These are phyloP conservation scores for Backusella circina DNA, from an alignment of 192 early-diverging fungal genomes.

Conservation along the genomic window DNA sequence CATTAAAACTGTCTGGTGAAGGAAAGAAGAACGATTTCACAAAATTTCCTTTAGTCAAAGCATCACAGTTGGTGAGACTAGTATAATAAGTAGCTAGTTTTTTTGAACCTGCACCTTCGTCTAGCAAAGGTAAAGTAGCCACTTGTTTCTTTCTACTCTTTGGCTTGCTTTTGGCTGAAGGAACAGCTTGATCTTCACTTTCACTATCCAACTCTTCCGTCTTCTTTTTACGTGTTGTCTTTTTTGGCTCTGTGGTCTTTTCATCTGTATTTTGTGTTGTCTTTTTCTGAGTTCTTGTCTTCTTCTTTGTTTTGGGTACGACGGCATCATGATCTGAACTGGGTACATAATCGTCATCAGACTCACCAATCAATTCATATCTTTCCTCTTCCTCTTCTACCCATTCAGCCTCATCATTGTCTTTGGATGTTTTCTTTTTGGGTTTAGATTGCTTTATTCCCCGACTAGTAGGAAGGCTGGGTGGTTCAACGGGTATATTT, in stretches of 20 bases:
- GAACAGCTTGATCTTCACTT: slow-evolving; percentile 14
- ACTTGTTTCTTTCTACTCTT: not conserved
- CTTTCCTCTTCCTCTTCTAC: slow-evolving; percentile 10
- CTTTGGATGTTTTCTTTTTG: not conserved
- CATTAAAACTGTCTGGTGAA: slow-evolving; percentile 31
- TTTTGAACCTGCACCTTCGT: not conserved
- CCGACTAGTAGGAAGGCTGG: not conserved
- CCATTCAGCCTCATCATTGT: not conserved
- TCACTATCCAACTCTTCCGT: not conserved
- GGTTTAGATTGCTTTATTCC: not conserved
- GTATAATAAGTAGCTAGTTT: not conserved
- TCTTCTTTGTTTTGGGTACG: not conserved
- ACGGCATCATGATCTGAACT: not conserved
- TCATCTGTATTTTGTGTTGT: not conserved
- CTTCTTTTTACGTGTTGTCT: slow-evolving; percentile 13
- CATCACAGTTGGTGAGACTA: not conserved
- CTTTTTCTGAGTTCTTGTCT: not conserved
- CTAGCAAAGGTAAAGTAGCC: not conserved
- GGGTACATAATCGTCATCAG: slow-evolving; percentile 27
- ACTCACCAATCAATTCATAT: slow-evolving; percentile 17
- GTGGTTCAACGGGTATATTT: not conserved
- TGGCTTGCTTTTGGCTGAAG: not conserved
- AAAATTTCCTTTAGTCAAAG: slow-evolving; percentile 16
- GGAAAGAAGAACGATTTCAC: slow-evolving; percentile 34
- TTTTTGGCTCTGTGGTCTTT: not conserved